phyloP scores from a whole-genome alignment of 257 asterid genomes.

The Scutellaria galericulata region DNA sequence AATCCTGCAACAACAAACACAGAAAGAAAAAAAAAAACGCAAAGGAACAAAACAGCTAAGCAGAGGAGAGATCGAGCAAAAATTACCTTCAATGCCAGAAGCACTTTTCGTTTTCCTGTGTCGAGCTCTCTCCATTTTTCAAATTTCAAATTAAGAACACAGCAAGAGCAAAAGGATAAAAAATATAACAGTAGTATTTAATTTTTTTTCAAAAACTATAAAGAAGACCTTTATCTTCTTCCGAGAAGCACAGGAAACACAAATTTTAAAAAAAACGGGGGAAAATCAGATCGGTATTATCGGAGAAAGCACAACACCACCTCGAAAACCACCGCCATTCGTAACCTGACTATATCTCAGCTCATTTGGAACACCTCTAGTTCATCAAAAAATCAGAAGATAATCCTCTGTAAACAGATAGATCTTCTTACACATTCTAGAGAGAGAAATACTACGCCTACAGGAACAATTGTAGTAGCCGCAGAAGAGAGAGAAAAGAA shows the following conservation, averaged over 20 bases:
- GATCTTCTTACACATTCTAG: constrained; percentile 31
- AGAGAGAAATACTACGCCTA: constrained; percentile 33
- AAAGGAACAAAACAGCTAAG: not conserved
- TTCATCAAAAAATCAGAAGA: constrained; percentile 1
- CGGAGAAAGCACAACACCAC: constrained; percentile 55
- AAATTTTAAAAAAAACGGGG: constrained; percentile 9
- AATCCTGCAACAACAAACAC: constrained; percentile 17
- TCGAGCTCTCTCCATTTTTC: constrained; percentile 79
- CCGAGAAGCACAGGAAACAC: constrained; percentile 24
- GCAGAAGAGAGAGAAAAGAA: constrained; percentile 16
- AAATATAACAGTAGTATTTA: constrained; percentile 4
- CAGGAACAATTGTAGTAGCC: constrained; percentile 13
- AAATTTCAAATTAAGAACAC: constrained; percentile 42
- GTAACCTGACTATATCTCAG: constrained; percentile 42
- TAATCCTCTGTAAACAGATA: constrained; percentile 28
- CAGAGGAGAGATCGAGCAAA: constrained; percentile 5
- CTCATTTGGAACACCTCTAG: constrained; percentile 44
- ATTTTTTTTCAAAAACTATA: constrained; percentile 24
- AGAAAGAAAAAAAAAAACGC: not conserved
- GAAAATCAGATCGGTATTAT: constrained; percentile 59
- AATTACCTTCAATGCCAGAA: constrained; percentile 70
- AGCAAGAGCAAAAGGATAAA: constrained; percentile 34
- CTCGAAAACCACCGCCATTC: constrained; percentile 57
- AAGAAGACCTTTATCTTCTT: constrained; percentile 34
- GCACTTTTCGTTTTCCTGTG: constrained; percentile 81